A percentile compares a stretch with the other conserved stretches of the same genome.
Conservation (phyloP, 2,329 filamentous ascomycete genomes). For the Graphilbum ipis-grandicollis region DNA sequence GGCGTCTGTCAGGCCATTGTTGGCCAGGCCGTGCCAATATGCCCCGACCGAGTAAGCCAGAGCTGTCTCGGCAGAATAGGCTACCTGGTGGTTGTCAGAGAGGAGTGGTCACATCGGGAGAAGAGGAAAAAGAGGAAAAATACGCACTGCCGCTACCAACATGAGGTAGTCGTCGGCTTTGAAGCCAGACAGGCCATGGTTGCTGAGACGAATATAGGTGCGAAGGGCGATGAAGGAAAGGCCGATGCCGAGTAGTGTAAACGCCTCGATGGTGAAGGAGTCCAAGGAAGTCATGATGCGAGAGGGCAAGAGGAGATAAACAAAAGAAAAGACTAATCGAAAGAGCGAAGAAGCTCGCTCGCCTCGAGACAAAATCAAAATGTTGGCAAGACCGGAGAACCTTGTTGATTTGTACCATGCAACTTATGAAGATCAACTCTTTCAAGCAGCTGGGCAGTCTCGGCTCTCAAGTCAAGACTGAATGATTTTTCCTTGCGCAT, state of each 20-base stretch:
- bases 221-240: conserved; percentile 31
- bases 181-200: conserved; percentile 31
- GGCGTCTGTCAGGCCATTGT: conserved; percentile 16
- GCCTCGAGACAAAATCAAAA: no score
- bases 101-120: not conserved
- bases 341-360: no score
- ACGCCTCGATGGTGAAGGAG: conserved; percentile 25
- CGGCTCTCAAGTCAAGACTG: no score
- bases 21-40: conserved; percentile 15
- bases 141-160: conserved; percentile 30
- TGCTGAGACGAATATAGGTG: conserved; percentile 27
- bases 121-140: not conserved
- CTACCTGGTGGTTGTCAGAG: not conserved
- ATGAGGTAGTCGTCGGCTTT: conserved; percentile 43
- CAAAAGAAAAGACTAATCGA: no score
- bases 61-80: conserved; percentile 12
- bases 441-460: no score
- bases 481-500: no score
- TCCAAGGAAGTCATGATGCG: conserved; percentile 4
- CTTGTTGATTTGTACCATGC: no score
- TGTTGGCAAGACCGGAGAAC: no score
- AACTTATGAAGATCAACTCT: no score
- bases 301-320: no score
- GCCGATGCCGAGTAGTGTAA: conserved; percentile 31
- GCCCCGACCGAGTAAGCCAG: conserved; percentile 15